Percentiles rank a stretch among this genome's conserved stretches.
Conservation (phyloP, 2,329 filamentous ascomycete species). For the Penicillium oxalicum region DNA sequence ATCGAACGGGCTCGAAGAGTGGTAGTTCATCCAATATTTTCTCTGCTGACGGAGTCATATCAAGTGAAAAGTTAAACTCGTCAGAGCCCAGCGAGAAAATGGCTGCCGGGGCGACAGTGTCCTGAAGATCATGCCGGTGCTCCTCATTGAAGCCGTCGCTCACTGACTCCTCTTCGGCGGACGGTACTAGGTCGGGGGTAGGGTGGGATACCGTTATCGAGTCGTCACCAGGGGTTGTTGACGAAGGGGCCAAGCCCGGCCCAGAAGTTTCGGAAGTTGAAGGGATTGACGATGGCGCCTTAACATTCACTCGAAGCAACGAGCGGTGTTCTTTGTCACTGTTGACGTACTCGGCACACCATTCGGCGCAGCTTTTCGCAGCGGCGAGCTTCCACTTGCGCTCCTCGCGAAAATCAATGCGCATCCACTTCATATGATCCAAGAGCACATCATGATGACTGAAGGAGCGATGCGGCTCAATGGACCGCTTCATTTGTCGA, state of each 20-base stretch:
- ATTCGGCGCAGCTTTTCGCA: constrained; percentile 71
- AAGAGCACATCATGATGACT: constrained; percentile 83
- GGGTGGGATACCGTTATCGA: constrained; percentile 40
- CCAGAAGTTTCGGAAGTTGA: constrained; percentile 22
- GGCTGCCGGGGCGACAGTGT: constrained; percentile 59
- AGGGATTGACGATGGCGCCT: constrained; percentile 25
- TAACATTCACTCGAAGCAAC: constrained; percentile 59
- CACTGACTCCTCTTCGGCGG: constrained; percentile 55
- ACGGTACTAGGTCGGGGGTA: constrained; percentile 63
- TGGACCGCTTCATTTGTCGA: constrained; percentile 75
- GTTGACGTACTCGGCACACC: constrained; percentile 76
- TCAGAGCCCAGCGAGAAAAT: constrained; percentile 79
- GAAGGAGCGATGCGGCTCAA: constrained; percentile 69
- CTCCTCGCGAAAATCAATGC: constrained; percentile 90
- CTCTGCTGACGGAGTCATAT: constrained; percentile 67
- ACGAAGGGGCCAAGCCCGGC: constrained; percentile 26
- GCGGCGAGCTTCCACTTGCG: constrained; percentile 85
- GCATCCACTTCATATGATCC: constrained; percentile 95
- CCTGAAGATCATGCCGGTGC: constrained; percentile 38
- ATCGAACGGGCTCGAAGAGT: constrained; percentile 60
- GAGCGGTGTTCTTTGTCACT: constrained; percentile 58
- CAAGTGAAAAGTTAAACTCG: constrained; percentile 72
- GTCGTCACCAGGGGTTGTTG: constrained; percentile 31
- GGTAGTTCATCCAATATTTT: constrained; percentile 75
- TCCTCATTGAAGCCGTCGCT: constrained; percentile 45